Percentiles rank a stretch among this genome's conserved stretches.
Evolutionary conservation across 345 rosid species (phyloP).

Genomic region (Excoecaria agallocha): DNA sequence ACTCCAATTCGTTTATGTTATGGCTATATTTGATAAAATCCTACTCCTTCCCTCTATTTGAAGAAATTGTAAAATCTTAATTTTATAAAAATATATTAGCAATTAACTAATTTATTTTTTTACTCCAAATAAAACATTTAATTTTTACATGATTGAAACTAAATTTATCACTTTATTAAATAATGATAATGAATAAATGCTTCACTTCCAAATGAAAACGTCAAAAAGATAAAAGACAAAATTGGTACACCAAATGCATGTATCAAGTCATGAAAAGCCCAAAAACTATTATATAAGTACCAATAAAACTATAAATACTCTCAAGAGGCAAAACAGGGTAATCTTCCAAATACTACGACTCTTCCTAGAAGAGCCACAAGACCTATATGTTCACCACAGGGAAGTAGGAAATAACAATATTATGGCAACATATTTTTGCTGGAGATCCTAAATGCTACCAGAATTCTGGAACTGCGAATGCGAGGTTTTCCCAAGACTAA

Average conservation of each 20-base stretch:
- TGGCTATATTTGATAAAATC: no score
- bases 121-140: no score
- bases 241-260: neutral
- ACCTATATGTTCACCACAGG: neutral
- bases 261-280: neutral
- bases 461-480: neutral
- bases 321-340: neutral
- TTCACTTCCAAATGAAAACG: neutral
- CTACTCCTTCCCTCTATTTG: no score
- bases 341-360: neutral
- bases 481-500: neutral
- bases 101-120: no score
- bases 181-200: no score
- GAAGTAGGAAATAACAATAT: no score
- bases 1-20: no score
- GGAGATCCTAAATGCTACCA: neutral
- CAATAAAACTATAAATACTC: neutral
- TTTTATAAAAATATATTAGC: no score
- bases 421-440: neutral
- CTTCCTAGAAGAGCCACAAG: neutral
- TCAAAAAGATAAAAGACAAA: neutral
- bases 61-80: no score
- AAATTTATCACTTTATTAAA: no score
- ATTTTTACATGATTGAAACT: no score
- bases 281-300: neutral